A percentile compares a stretch with the other conserved stretches of the same genome.
These are phyloP conservation scores for Eutrema japonicum DNA, from an alignment of 345 rosid species.

Conservation along the genomic window DNA sequence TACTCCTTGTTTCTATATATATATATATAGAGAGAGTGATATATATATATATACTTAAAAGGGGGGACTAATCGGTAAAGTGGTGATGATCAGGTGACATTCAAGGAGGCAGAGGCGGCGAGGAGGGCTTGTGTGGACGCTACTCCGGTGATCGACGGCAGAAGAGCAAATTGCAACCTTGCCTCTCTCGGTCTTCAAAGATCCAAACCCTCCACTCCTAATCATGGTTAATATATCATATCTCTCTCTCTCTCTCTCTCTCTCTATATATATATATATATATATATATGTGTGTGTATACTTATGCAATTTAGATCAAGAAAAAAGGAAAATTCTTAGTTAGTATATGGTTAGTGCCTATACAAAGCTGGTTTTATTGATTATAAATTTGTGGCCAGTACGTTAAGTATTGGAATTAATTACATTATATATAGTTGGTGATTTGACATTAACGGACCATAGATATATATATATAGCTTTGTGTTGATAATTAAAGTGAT, in stretches of 20 bases:
- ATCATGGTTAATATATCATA: conserved; percentile 56
- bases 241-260: background rate
- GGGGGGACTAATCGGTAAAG: conserved; percentile 12
- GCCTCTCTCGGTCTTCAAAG: conserved; percentile 93
- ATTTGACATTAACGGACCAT: conserved; percentile 16
- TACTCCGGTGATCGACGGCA: conserved; percentile 94
- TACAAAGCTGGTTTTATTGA: conserved; percentile 7
- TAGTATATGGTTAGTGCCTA: conserved; percentile 7
- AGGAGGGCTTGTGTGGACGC: conserved; percentile 92
- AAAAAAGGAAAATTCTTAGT: background rate
- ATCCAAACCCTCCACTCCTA: conserved; percentile 97
- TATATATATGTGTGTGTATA: background rate
- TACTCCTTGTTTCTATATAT: conserved; percentile 22
- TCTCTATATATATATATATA: no score
- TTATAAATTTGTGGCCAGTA: background rate
- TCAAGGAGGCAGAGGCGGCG: conserved; percentile 88
- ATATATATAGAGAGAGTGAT: background rate
- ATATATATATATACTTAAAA: background rate
- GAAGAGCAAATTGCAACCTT: conserved; percentile 97
- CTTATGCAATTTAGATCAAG: conserved; percentile 18
- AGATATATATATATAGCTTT: conserved; percentile 11
- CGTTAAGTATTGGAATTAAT: conserved; percentile 11
- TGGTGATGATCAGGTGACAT: conserved; percentile 67
- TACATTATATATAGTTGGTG: conserved; percentile 30
- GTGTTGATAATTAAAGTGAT: conserved; percentile 14